These are phyloP conservation scores for Saccharum hybrid DNA, from an alignment of 202 grass and related monocot species.

Conservation along the genomic window DNA sequence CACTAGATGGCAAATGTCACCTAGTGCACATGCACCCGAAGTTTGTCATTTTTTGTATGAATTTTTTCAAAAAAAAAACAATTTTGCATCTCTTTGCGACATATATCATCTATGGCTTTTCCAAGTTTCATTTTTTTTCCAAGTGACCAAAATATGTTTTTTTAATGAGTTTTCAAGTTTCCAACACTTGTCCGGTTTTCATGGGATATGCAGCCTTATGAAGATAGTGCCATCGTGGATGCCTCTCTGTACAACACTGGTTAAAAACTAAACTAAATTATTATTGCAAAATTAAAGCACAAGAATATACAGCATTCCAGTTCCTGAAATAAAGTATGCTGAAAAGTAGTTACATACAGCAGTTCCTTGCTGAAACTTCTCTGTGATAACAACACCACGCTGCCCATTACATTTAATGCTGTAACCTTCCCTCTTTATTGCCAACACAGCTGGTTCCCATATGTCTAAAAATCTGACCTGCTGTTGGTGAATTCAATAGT, in stretches of 20 bases:
- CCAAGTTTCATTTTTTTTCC: neutral
- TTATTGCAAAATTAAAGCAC: neutral
- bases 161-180: neutral
- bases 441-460: slow-evolving; percentile 92
- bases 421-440: slow-evolving; percentile 90
- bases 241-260: neutral
- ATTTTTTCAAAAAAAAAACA: too few species aligned
- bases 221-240: slow-evolving; percentile 1
- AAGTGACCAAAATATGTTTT: neutral
- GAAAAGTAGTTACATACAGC: slow-evolving; percentile 57
- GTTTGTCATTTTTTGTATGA: too few species aligned
- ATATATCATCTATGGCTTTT: neutral
- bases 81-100: neutral
- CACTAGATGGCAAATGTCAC: too few species aligned
- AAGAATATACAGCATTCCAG: neutral
- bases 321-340: slow-evolving; percentile 23
- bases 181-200: neutral
- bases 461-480: slow-evolving; percentile 89
- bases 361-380: slow-evolving; percentile 85
- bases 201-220: neutral
- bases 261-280: neutral
- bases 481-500: slow-evolving; percentile 41
- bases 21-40: too few species aligned
- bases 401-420: slow-evolving; percentile 90
- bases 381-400: slow-evolving; percentile 74